Evolutionary conservation across 306 rosid species (phyloP).

Genomic region (Inga laurina): DNA sequence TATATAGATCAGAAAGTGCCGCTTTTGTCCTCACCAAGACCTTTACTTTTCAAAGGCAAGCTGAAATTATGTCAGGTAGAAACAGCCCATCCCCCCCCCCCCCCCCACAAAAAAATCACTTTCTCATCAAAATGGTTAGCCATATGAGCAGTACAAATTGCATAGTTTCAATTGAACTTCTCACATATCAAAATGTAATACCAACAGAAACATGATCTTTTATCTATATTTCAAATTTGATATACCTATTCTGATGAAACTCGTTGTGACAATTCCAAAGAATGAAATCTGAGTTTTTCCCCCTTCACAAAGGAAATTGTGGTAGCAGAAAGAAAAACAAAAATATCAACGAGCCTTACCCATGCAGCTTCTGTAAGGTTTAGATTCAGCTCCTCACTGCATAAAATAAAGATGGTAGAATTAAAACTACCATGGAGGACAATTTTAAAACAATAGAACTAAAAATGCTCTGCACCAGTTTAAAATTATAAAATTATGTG

Average conservation of each 20-base stretch:
- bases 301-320: background rate
- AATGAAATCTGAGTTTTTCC: conserved; percentile 10
- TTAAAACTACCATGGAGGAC: conserved; percentile 31
- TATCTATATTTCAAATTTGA: background rate
- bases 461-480: conserved; percentile 24
- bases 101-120: background rate
- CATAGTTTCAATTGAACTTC: background rate
- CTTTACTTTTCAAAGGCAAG: background rate
- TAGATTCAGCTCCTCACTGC: conserved; percentile 92
- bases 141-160: background rate
- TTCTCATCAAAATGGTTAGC: background rate
- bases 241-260: background rate
- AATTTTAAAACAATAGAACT: conserved; percentile 7
- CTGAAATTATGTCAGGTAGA: background rate
- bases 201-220: background rate
- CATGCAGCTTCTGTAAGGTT: conserved; percentile 95
- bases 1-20: background rate
- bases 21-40: background rate
- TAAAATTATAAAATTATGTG: background rate
- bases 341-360: conserved; percentile 53
- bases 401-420: conserved; percentile 32
- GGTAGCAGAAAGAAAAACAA: conserved; percentile 14
- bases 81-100: background rate
- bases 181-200: background rate
- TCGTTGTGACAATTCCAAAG: background rate